Conservation (phyloP, 108 stramenopile genomes). For the Cyclotella baltica region DNA sequence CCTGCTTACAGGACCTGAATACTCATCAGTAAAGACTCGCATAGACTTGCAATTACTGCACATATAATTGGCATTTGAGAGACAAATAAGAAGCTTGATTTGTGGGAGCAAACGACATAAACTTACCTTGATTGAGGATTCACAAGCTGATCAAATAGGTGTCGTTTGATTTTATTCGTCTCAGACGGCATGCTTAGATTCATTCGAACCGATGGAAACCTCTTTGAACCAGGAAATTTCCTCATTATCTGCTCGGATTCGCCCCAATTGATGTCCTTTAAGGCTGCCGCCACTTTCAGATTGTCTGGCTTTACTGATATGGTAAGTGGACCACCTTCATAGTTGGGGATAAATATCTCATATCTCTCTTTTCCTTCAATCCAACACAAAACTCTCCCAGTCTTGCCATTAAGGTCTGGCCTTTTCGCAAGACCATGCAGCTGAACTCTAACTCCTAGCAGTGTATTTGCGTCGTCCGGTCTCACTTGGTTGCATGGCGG, state of each 20-base stretch:
- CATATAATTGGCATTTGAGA: too few relatives aligned
- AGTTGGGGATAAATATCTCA: slow-evolving; percentile 10
- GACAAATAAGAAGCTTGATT: not conserved
- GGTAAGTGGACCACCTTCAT: slow-evolving; percentile 4
- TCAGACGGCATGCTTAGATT: not conserved
- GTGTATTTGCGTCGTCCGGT: slow-evolving; percentile 8
- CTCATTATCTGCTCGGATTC: too few relatives aligned
- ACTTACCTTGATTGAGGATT: not conserved
- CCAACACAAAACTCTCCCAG: slow-evolving; percentile 10
- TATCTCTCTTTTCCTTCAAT: slow-evolving; percentile 1
- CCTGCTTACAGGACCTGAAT: not conserved
- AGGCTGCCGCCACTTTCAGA: not conserved
- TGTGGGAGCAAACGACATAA: not conserved
- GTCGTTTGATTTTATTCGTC: not conserved
- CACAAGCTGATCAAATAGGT: not conserved
- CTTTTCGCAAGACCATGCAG: not conserved
- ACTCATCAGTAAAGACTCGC: not conserved
- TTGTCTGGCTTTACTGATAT: slow-evolving; percentile 26
- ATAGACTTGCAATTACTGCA: not conserved
- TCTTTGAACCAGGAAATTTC: too few relatives aligned
- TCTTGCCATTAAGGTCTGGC: slow-evolving; percentile 17
- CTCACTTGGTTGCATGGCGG: not conserved
- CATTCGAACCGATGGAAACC: not conserved
- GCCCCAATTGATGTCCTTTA: not conserved
- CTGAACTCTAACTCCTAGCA: slow-evolving; percentile 24